A percentile compares a stretch with the other conserved stretches of the same genome.
These are phyloP conservation scores for Camellia lanceoleosa DNA, from an alignment of 148 eudicot species.

Conservation along the genomic window DNA sequence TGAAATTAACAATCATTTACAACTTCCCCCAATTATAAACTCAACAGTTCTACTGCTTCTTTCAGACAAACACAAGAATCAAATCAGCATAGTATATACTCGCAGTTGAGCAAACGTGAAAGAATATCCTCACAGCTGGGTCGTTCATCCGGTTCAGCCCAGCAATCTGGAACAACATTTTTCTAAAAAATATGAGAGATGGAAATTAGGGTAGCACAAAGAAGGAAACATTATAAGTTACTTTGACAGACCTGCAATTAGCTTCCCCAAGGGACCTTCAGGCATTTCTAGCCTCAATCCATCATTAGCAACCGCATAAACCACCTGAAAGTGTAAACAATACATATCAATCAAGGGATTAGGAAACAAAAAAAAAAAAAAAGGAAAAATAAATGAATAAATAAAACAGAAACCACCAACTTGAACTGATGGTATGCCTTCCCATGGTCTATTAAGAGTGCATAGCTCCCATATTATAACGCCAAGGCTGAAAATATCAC, in stretches of 20 bases:
- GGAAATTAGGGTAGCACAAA: neutral
- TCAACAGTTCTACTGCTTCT: neutral
- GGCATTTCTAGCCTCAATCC: constrained; percentile 61
- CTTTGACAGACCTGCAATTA: constrained; percentile 48
- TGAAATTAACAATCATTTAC: neutral
- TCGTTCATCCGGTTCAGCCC: constrained; percentile 71
- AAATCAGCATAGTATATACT: constrained; percentile 45
- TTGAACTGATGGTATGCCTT: constrained; percentile 48
- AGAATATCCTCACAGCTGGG: constrained; percentile 63
- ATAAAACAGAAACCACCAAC: constrained; percentile 17
- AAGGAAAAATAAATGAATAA: neutral
- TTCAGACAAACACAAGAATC: neutral
- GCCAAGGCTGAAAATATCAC: constrained; percentile 74
- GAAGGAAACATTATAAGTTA: neutral
- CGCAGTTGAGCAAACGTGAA: constrained; percentile 60
- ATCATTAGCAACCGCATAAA: constrained; percentile 67
- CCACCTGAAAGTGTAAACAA: constrained; percentile 37
- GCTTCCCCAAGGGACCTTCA: constrained; percentile 69
- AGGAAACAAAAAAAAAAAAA: neutral
- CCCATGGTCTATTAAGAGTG: constrained; percentile 60
- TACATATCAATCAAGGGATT: neutral
- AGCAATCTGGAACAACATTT: constrained; percentile 49
- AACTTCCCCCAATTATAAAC: neutral
- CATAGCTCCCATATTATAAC: constrained; percentile 73
- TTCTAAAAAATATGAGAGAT: neutral